Conservation (phyloP, 2,329 filamentous ascomycete genomes). For the Penicillium sumatraense region DNA sequence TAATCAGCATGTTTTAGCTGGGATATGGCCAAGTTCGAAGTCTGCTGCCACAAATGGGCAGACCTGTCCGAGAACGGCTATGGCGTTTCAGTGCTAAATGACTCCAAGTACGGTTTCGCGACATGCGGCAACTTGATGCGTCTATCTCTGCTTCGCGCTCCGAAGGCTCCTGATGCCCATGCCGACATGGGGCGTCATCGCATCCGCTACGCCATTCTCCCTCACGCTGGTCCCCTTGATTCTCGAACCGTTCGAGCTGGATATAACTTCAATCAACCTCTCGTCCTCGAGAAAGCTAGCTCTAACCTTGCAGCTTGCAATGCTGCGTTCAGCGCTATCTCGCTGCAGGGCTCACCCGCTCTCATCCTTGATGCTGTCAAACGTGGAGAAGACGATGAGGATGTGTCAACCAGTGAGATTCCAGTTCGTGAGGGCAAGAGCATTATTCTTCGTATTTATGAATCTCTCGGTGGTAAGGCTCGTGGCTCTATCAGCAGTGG, state of each 20-base stretch:
- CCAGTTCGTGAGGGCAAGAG: slow-evolving; percentile 72
- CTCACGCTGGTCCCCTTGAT: slow-evolving; percentile 75
- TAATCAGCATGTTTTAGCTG: slow-evolving; percentile 59
- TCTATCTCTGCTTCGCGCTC: slow-evolving; percentile 79
- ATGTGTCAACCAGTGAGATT: slow-evolving; percentile 63
- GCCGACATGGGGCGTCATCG: slow-evolving; percentile 91
- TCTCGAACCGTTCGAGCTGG: slow-evolving; percentile 78
- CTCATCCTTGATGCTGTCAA: slow-evolving; percentile 89
- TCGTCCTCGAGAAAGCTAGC: slow-evolving; percentile 58
- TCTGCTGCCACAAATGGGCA: slow-evolving; percentile 93
- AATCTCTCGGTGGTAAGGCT: slow-evolving; percentile 81
- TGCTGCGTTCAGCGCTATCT: slow-evolving; percentile 60
- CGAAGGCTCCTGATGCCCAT: slow-evolving; percentile 90
- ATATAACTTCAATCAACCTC: slow-evolving; percentile 87
- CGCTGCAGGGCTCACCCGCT: slow-evolving; percentile 67
- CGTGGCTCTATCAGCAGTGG: slow-evolving; percentile 71
- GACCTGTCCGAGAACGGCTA: slow-evolving; percentile 87
- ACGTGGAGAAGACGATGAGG: slow-evolving; percentile 85
- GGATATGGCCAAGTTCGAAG: slow-evolving; percentile 98
- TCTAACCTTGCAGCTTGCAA: slow-evolving; percentile 9
- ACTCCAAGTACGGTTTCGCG: slow-evolving; percentile 95
- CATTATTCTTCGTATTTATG: slow-evolving; percentile 84
- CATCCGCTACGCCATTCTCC: slow-evolving; percentile 89
- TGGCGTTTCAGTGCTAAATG: slow-evolving; percentile 90
- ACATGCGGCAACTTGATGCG: slow-evolving; percentile 89